phyloP scores from a whole-genome alignment of 768 basidiomycete genomes.

The Holtermannia corniformis region DNA sequence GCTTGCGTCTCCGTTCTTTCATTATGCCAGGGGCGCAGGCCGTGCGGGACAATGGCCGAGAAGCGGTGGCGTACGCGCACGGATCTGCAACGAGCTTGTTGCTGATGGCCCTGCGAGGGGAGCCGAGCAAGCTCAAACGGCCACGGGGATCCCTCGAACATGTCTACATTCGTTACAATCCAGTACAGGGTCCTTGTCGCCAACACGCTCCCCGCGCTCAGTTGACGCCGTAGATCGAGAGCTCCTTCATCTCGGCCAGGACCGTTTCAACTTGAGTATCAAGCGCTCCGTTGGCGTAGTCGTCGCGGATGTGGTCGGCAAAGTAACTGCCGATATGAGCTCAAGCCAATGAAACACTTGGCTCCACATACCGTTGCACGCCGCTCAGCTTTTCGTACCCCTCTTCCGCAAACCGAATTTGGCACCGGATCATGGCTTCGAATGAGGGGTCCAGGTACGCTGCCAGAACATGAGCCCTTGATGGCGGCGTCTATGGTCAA shows the following conservation, averaged over 20 bases:
- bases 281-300: conserved; percentile 91
- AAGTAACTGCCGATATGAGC: conserved; percentile 57
- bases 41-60: too few species aligned
- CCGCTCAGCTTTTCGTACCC: conserved; percentile 94
- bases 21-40: too few species aligned
- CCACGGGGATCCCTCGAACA: too few species aligned
- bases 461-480: conserved; percentile 3
- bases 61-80: too few species aligned
- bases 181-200: too few species aligned
- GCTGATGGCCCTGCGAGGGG: too few species aligned
- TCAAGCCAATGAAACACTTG: background rate
- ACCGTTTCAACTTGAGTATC: conserved; percentile 97
- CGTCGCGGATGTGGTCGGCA: conserved; percentile 78
- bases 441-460: conserved; percentile 96
- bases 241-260: conserved; percentile 91
- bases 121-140: too few species aligned
- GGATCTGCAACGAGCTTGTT: too few species aligned
- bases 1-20: too few species aligned
- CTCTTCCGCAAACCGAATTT: conserved; percentile 94
- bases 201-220: background rate
- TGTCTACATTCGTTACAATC: background rate
- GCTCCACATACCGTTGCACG: conserved; percentile 62
- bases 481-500: background rate
- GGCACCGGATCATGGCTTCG: conserved; percentile 92
- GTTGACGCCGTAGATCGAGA: conserved; percentile 71